Percentiles rank a stretch among this genome's conserved stretches.
phyloP scores from a whole-genome alignment of 306 rosid species.

The Lithocarpus polystachyus region DNA sequence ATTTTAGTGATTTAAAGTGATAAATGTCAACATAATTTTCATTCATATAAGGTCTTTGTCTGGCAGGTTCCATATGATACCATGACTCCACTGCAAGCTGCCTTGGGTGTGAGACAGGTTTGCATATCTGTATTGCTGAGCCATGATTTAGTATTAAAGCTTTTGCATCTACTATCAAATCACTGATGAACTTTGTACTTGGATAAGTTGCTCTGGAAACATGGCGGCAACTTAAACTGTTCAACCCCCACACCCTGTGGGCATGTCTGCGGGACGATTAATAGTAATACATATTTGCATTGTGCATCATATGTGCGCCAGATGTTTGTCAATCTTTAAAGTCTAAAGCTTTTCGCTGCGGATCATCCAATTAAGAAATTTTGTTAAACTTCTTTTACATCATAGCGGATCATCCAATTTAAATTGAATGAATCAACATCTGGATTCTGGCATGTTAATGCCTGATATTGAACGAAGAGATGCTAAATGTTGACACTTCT shows the following conservation, averaged over 20 bases:
- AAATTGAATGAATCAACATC: neutral
- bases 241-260: too few species aligned
- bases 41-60: conserved; percentile 17
- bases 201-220: neutral
- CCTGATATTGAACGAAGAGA: neutral
- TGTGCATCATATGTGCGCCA: neutral
- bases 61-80: conserved; percentile 92
- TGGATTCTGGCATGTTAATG: too few species aligned
- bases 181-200: neutral
- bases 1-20: neutral
- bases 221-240: neutral
- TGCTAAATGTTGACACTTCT: neutral
- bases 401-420: neutral
- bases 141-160: neutral
- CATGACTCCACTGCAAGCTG: conserved; percentile 99
- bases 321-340: too few species aligned
- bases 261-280: neutral
- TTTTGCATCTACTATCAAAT: neutral
- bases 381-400: too few species aligned
- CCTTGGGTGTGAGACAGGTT: conserved; percentile 99
- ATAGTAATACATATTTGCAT: neutral
- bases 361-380: too few species aligned
- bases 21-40: neutral
- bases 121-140: conserved; percentile 19
- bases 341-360: too few species aligned